Evolutionary conservation across 768 basidiomycete species (phyloP), one percentile per base, ranked within the genome.

Genomic region (Pulveroboletus frians): DNA sequence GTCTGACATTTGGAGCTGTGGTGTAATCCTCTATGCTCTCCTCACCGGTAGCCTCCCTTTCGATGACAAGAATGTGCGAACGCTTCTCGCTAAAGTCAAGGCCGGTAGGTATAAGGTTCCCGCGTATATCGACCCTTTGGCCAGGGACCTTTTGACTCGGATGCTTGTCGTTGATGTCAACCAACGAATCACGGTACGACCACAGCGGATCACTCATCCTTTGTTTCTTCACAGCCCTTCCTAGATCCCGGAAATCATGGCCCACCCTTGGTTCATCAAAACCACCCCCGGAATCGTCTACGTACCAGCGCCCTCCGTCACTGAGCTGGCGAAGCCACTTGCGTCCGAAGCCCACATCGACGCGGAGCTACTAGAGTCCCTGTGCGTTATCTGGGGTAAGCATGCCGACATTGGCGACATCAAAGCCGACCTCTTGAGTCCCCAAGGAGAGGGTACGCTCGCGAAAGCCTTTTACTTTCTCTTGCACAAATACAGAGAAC

Each of bases 1-100:
- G 5, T 90, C 92, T 3, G 94, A 96, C 67, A 90, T 97, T 60
- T 97, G 93, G 93, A 94, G 92, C 57, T 92, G 92, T 52, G 94
- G 94, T 20, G 90, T 97, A 39, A 92, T 95, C 57, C 80, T 96
- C 42, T 96, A 80, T 67, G 89, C 92, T 27, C 79, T 97, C 40
- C 77, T 96, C 35, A 90, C 91, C 27, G 92, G 94, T 10, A 74
- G 88, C 47, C 84, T 97, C 17, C 94, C 94, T 5, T 97, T 96
- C 61, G 94, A 96, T 61, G 92, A 96, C 74, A 86, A 88, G 71
- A 85, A 93, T 55, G 79, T 89, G 14, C 74, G 80, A 47, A 76
- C 70, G 4, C 77, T 97, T 32, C 76, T 98, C 20, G 71, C 77
- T 41, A 95, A 95, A 66, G 94, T 98, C 65, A 91, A 90, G 66